phyloP scores from a whole-genome alignment of 2,329 filamentous ascomycete genomes.

The Colletotrichum cuscutae region DNA sequence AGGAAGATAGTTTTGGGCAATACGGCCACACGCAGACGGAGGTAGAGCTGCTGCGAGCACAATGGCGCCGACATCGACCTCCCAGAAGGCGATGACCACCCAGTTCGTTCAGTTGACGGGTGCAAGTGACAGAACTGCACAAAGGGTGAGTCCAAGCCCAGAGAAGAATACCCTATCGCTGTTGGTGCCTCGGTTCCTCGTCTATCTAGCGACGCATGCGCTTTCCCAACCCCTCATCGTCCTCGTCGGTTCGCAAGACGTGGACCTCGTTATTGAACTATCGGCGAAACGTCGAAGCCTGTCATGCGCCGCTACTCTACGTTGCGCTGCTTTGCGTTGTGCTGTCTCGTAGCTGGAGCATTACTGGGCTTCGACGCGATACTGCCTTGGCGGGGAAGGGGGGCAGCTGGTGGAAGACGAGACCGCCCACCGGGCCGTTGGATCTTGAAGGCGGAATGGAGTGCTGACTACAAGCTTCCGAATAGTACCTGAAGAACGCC shows the following conservation, averaged over 20 bases:
- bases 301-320: constrained; percentile 9
- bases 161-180: not conserved
- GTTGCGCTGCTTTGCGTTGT: not conserved
- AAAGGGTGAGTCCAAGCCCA: constrained; percentile 51
- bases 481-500: constrained; percentile 59
- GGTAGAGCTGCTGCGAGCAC: constrained; percentile 14
- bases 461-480: constrained; percentile 29
- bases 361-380: constrained; percentile 7
- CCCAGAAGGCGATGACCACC: constrained; percentile 52
- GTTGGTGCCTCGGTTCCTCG: not conserved
- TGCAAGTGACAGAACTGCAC: constrained; percentile 54
- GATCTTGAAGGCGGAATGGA: not conserved
- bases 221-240: not conserved
- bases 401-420: not conserved
- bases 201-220: not conserved
- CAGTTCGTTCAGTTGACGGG: constrained; percentile 58
- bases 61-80: constrained; percentile 51
- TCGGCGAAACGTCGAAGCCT: constrained; percentile 17
- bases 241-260: not conserved
- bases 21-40: constrained; percentile 1
- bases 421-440: not conserved
- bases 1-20: not conserved
- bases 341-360: not conserved
- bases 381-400: constrained; percentile 11
- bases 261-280: not conserved